Evolutionary conservation across 2,329 filamentous ascomycete species (phyloP).

Genomic region (Alternaria sp.): DNA sequence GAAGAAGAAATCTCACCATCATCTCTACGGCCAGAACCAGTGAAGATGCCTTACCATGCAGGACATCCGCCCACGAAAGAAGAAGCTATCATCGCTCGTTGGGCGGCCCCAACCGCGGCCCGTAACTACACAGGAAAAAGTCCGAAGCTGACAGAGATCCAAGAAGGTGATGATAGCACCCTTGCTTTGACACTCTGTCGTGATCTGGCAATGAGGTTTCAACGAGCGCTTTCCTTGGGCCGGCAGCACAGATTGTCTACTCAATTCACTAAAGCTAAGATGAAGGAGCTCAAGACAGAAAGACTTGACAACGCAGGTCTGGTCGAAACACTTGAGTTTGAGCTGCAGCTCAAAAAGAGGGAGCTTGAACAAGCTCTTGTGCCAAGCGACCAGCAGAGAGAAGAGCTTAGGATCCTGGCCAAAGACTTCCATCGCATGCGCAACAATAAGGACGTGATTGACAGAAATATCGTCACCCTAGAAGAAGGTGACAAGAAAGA

Average conservation of each 20-base stretch:
- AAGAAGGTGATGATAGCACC: not conserved
- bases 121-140: too few species aligned
- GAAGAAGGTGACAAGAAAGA: not conserved
- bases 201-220: not conserved
- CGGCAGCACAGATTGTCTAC: not conserved
- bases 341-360: not conserved
- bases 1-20: too few species aligned
- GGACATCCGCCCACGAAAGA: too few species aligned
- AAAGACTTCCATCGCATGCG: not conserved
- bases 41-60: too few species aligned
- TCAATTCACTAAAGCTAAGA: not conserved
- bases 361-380: not conserved
- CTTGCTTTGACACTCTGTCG: not conserved
- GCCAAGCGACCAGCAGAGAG: not conserved
- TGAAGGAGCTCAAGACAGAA: not conserved
- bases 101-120: too few species aligned
- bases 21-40: too few species aligned
- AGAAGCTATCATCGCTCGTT: too few species aligned
- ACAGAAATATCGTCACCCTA: accelerated
- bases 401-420: not conserved
- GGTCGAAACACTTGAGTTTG: not conserved
- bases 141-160: too few species aligned
- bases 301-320: not conserved
- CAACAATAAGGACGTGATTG: not conserved
- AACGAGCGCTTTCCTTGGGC: not conserved